Evolutionary conservation across 768 basidiomycete species (phyloP).

Genomic region (Lenzites betulinus): DNA sequence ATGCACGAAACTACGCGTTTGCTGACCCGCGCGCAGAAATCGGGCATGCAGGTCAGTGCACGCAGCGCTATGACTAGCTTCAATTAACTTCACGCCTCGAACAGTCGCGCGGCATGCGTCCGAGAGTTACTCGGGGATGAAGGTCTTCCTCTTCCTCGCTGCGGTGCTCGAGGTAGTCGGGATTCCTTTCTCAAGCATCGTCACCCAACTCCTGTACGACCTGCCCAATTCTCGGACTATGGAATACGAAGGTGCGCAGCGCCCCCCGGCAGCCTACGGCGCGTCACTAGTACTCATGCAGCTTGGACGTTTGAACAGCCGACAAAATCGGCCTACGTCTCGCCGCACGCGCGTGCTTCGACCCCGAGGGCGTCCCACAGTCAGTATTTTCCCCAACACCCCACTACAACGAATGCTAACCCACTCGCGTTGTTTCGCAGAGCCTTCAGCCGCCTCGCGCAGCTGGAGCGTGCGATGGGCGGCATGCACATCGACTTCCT

Average conservation of each 20-base stretch:
- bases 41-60: constrained; percentile 64
- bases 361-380: constrained; percentile 77
- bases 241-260: constrained; percentile 70
- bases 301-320: constrained; percentile 54
- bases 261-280: too few relatives aligned
- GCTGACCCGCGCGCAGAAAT: constrained; percentile 53
- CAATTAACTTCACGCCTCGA: not conserved
- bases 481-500: constrained; percentile 56
- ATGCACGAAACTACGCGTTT: not conserved
- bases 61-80: not conserved
- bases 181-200: constrained; percentile 49
- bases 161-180: constrained; percentile 52
- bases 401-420: not conserved
- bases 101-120: constrained; percentile 46
- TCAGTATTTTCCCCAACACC: constrained; percentile 36
- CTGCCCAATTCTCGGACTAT: constrained; percentile 83
- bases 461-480: constrained; percentile 48
- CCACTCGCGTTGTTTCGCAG: constrained; percentile 35
- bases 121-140: constrained; percentile 46
- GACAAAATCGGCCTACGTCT: constrained; percentile 84
- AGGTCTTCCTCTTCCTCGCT: constrained; percentile 42
- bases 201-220: constrained; percentile 56
- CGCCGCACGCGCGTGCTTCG: constrained; percentile 83
- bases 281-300: too few relatives aligned
- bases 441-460: constrained; percentile 69